Evolutionary conservation across 495 filamentous ascomycete species (phyloP).

Genomic region (Xylaria bambusicola): DNA sequence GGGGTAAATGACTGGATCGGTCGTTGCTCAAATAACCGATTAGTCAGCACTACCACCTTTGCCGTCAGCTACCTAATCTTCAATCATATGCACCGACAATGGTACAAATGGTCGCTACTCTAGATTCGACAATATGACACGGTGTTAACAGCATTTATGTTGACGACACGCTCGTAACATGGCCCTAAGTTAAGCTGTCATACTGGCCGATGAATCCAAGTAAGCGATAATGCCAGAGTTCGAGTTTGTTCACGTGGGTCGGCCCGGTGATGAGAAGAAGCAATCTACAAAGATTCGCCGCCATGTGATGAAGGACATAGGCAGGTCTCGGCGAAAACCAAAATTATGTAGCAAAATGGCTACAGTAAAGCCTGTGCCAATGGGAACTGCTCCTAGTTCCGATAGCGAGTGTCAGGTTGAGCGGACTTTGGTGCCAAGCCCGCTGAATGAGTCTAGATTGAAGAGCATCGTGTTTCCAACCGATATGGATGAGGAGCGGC

Average conservation of each 20-base stretch:
- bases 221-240: constrained; percentile 24
- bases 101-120: no score
- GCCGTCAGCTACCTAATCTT: no score
- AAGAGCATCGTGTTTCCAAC: constrained; percentile 19
- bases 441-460: constrained; percentile 16
- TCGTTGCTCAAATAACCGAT: no score
- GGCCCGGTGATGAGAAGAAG: constrained; percentile 26
- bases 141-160: no score
- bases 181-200: not conserved
- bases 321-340: constrained; percentile 31
- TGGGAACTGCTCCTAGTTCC: not conserved
- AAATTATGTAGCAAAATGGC: constrained; percentile 20
- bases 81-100: no score
- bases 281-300: constrained; percentile 34
- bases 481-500: constrained; percentile 27
- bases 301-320: constrained; percentile 44
- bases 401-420: not conserved
- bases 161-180: no score
- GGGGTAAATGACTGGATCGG: no score
- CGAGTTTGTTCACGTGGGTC: constrained; percentile 30
- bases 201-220: not conserved
- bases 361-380: constrained; percentile 2
- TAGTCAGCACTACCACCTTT: no score
- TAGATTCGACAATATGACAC: no score
- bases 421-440: constrained; percentile 5